These are phyloP conservation scores for Leptographium galeiforme DNA, from an alignment of 2,329 filamentous ascomycete species.

Conservation along the genomic window DNA sequence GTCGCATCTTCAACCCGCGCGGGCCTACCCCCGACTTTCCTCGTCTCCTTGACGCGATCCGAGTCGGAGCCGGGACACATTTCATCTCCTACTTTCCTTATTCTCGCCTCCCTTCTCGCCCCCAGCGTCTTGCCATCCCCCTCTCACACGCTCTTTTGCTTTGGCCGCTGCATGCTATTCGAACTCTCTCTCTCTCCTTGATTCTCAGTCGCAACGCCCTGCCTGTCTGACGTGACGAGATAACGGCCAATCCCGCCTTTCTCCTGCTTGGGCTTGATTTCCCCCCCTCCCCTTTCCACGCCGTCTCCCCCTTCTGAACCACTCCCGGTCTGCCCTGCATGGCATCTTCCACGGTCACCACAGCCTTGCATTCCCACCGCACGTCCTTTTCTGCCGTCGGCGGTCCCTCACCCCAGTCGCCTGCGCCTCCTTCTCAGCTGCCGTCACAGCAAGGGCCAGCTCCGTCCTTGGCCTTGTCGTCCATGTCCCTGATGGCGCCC, in stretches of 20 bases:
- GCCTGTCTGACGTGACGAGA: background rate
- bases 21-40: no score
- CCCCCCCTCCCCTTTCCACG: background rate
- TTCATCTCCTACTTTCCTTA: background rate
- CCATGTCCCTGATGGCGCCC: background rate
- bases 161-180: background rate
- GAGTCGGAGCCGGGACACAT: no score
- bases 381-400: constrained; percentile 14
- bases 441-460: background rate
- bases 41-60: background rate
- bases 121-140: background rate
- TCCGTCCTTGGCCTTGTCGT: background rate
- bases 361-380: constrained; percentile 13
- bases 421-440: background rate
- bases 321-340: constrained; percentile 9
- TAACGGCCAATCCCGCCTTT: background rate
- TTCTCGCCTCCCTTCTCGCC: background rate
- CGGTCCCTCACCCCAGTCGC: constrained; percentile 4
- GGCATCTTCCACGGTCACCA: constrained; percentile 24
- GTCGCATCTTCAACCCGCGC: background rate
- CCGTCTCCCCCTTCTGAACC: background rate
- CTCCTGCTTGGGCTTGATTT: background rate
- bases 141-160: background rate
- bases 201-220: background rate
- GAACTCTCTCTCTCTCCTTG: background rate